These are phyloP conservation scores for Hyphodiscus sp. DNA, from an alignment of 2,329 filamentous ascomycete species.

Conservation along the genomic window DNA sequence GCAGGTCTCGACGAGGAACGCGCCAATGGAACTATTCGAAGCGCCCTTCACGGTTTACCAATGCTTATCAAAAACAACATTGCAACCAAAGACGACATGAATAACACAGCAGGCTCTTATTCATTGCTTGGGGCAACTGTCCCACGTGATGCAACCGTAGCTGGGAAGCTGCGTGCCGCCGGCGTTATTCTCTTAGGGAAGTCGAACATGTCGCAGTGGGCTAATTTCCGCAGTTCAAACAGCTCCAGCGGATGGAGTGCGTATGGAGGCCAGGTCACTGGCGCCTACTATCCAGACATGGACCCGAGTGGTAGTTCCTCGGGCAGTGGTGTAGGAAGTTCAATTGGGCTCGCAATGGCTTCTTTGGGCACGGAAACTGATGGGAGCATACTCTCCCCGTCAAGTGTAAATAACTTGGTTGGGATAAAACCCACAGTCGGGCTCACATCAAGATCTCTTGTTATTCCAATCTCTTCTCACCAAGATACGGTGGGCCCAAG, in stretches of 20 bases:
- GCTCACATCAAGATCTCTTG: constrained; percentile 53
- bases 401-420: constrained; percentile 50
- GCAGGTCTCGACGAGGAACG: constrained; percentile 25
- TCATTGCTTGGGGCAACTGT: constrained; percentile 20
- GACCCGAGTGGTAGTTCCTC: constrained; percentile 56
- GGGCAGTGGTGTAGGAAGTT: constrained; percentile 54
- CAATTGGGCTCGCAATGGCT: constrained; percentile 52
- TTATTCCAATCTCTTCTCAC: constrained; percentile 58
- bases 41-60: constrained; percentile 49
- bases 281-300: constrained; percentile 53
- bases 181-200: constrained; percentile 25
- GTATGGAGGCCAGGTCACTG: constrained; percentile 54
- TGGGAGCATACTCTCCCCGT: constrained; percentile 56
- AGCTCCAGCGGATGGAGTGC: constrained; percentile 58
- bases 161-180: constrained; percentile 18
- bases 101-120: constrained; percentile 33
- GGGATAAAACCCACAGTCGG: constrained; percentile 64
- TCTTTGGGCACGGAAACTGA: constrained; percentile 57
- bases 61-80: constrained; percentile 58
- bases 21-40: constrained; percentile 19
- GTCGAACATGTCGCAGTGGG: constrained; percentile 47
- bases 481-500: constrained; percentile 58
- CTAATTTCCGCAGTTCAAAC: constrained; percentile 52
- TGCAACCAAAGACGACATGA: constrained; percentile 50
- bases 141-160: constrained; percentile 20